A percentile compares a stretch with the other conserved stretches of the same genome.
These are phyloP conservation scores for Crithidia sp. DNA, from an alignment of 208 protist species.

Conservation along the genomic window DNA sequence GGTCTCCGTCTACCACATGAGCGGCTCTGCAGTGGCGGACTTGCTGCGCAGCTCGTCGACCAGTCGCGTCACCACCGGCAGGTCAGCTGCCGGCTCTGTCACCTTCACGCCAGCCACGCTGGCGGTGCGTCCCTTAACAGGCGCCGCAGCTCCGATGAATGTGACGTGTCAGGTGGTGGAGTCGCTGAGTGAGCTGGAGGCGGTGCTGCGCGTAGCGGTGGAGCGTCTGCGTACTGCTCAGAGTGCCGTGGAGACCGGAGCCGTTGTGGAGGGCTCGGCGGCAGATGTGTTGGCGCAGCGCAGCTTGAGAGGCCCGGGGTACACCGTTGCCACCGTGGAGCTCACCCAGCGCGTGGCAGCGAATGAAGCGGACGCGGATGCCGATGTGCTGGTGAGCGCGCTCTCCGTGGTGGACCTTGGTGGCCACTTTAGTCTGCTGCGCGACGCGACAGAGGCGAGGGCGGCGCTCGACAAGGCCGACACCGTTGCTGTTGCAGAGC, in stretches of 20 bases:
- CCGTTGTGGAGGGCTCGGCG: not conserved
- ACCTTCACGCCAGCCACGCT: slow-evolving; percentile 7
- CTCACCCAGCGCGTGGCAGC: slow-evolving; percentile 20
- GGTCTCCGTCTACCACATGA: slow-evolving; percentile 31
- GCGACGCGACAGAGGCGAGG: slow-evolving; percentile 9
- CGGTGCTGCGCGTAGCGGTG: slow-evolving; percentile 21
- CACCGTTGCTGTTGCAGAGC: not conserved
- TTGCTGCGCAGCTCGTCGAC: slow-evolving; percentile 22
- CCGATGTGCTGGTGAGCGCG: slow-evolving; percentile 19
- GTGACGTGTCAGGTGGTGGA: slow-evolving; percentile 9
- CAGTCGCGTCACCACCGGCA: slow-evolving; percentile 8
- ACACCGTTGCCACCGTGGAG: slow-evolving; percentile 22
- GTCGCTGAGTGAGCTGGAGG: slow-evolving; percentile 18
- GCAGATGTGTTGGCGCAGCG: slow-evolving; percentile 9
- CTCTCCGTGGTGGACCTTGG: slow-evolving; percentile 26
- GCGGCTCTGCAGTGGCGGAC: slow-evolving; percentile 22
- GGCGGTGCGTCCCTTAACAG: slow-evolving; percentile 14
- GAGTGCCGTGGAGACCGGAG: not conserved
- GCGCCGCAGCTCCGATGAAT: slow-evolving; percentile 8
- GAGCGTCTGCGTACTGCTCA: slow-evolving; percentile 23
- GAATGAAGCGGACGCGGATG: not conserved
- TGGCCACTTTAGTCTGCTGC: slow-evolving; percentile 17
- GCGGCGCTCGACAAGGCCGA: not conserved
- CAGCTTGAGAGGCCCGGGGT: slow-evolving; percentile 13
- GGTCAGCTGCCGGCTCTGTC: not conserved